phyloP scores from a whole-genome alignment of 2,329 filamentous ascomycete genomes.

The Coniochaeta prunicola region DNA sequence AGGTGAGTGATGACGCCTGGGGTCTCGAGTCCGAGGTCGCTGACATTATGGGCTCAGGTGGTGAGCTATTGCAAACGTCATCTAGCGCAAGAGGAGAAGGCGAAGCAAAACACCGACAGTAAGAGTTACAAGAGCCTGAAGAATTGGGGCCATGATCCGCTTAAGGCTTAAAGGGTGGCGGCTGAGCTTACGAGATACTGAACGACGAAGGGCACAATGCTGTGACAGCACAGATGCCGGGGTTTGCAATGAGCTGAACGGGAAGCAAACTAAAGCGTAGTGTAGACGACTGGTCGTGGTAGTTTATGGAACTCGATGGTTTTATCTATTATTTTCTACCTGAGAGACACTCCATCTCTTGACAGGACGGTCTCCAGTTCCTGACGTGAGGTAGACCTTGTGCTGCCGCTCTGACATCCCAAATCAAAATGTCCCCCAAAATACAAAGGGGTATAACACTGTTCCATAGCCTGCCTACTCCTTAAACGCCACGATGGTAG shows the following conservation, averaged over 20 bases:
- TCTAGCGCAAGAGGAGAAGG: conserved; percentile 49
- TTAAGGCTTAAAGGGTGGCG: conserved; percentile 18
- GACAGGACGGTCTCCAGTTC: background rate
- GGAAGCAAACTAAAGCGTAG: background rate
- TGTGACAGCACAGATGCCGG: background rate
- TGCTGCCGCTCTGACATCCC: background rate
- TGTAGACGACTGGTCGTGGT: background rate
- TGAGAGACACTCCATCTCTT: too few relatives aligned
- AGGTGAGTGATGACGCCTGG: conserved; percentile 1
- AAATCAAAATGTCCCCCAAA: background rate
- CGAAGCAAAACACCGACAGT: conserved; percentile 32
- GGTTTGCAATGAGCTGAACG: background rate
- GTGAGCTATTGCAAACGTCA: conserved; percentile 53
- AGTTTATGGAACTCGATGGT: background rate
- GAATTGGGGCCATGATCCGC: conserved; percentile 43
- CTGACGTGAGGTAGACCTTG: background rate
- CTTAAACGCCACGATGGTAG: background rate
- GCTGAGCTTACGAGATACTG: background rate
- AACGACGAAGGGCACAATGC: background rate
- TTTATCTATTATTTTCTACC: too few relatives aligned
- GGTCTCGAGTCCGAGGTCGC: too few relatives aligned
- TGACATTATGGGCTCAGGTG: conserved; percentile 25
- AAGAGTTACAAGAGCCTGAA: conserved; percentile 42
- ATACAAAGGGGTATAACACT: background rate
- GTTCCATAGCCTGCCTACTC: background rate